Conservation (phyloP, 1,284 basidiomycete species). For the Tetrapyrgos nigripes region DNA sequence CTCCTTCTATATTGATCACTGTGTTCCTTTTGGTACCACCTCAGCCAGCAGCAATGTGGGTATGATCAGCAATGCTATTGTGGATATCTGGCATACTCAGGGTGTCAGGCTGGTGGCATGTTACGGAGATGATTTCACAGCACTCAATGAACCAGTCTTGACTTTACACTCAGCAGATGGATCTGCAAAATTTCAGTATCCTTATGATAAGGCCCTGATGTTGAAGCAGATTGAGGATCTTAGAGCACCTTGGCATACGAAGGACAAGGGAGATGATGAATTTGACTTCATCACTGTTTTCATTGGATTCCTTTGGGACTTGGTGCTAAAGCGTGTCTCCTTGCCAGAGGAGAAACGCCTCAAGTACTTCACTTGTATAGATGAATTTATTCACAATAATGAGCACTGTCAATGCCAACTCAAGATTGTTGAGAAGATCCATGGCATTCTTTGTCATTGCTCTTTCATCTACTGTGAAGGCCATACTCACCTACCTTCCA, state of each 20-base stretch:
- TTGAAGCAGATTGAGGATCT: constrained; percentile 4
- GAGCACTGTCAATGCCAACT: background rate
- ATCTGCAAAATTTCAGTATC: constrained; percentile 1
- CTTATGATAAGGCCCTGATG: background rate
- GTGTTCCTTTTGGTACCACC: constrained; percentile 31
- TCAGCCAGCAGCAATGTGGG: constrained; percentile 35
- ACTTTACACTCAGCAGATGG: background rate
- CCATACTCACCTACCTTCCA: background rate
- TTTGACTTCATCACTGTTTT: constrained; percentile 12
- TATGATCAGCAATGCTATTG: constrained; percentile 33
- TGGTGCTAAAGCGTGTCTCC: constrained; percentile 11
- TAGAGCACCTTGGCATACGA: constrained; percentile 10
- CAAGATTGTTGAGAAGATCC: constrained; percentile 16
- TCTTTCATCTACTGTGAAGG: constrained; percentile 19
- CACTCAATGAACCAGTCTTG: constrained; percentile 11
- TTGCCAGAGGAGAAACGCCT: constrained; percentile 19
- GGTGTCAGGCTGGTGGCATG: constrained; percentile 25
- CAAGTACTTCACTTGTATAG: constrained; percentile 21
- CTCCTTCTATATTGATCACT: constrained; percentile 33
- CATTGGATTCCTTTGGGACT: constrained; percentile 26
- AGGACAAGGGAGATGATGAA: constrained; percentile 10
- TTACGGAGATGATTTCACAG: constrained; percentile 36
- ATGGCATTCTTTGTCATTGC: constrained; percentile 20
- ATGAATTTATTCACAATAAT: constrained; percentile 3
- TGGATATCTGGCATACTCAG: constrained; percentile 31